Evolutionary conservation across 2,329 filamentous ascomycete species (phyloP).

Genomic region (Xylariaceae sp.): DNA sequence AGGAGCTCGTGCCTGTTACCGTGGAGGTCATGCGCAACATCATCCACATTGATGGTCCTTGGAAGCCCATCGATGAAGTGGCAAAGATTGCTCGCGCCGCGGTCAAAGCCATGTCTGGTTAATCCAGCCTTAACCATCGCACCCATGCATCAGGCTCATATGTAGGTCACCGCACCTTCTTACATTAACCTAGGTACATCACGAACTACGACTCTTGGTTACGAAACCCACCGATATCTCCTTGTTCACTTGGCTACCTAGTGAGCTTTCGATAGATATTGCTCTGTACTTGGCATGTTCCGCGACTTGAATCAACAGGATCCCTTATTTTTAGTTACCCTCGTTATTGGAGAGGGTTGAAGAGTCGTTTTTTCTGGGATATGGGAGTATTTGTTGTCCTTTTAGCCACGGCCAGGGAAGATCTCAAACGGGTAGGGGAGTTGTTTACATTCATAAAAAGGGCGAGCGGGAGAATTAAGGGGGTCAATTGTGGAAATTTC

Average conservation of each 20-base stretch:
- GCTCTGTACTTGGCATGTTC: neutral
- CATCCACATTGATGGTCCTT: constrained; percentile 25
- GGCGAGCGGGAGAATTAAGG: neutral
- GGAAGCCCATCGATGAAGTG: constrained; percentile 29
- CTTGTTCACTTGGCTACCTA: constrained; percentile 6
- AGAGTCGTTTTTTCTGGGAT: no score
- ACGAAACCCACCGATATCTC: constrained; percentile 20
- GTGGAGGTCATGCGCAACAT: constrained; percentile 29
- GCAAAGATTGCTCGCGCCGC: constrained; percentile 20
- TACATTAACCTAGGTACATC: constrained; percentile 25
- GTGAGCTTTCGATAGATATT: neutral
- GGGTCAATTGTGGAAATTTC: constrained; percentile 9
- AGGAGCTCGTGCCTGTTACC: constrained; percentile 28
- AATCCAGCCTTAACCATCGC: neutral
- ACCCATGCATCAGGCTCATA: neutral
- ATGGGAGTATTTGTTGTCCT: no score
- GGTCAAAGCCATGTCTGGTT: constrained; percentile 22
- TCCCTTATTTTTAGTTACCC: no score
- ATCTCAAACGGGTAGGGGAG: neutral
- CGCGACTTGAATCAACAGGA: no score
- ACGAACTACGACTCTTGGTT: constrained; percentile 26
- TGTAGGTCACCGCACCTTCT: constrained; percentile 7
- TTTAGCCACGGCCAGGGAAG: no score
- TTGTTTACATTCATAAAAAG: constrained; percentile 10
- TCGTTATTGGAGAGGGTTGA: no score